phyloP scores from a whole-genome alignment of 306 rosid species.

The Fragaria vesca region DNA sequence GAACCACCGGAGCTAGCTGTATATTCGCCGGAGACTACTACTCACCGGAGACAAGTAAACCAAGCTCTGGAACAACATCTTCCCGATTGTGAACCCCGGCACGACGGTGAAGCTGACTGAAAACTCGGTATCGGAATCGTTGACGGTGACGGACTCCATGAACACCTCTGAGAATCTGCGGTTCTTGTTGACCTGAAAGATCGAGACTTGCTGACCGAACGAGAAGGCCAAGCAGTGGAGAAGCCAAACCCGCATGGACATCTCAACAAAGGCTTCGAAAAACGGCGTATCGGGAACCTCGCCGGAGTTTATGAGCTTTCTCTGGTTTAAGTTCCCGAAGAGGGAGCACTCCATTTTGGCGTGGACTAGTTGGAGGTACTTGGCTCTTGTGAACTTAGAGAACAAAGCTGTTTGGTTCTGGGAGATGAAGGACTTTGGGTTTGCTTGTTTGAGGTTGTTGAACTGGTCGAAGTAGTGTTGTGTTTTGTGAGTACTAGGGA shows the following conservation, averaged over 20 bases:
- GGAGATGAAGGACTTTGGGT: conserved; percentile 40
- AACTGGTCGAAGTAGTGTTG: conserved; percentile 47
- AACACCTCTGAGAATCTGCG: conserved; percentile 85
- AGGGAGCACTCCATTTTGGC: conserved; percentile 96
- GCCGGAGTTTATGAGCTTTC: conserved; percentile 67
- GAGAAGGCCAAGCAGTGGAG: conserved; percentile 74
- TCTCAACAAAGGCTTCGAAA: conserved; percentile 70
- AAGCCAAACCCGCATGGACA: conserved; percentile 77
- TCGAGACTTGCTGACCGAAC: conserved; percentile 43
- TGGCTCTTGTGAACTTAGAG: conserved; percentile 51
- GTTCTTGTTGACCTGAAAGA: conserved; percentile 68
- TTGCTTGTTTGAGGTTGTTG: conserved; percentile 49
- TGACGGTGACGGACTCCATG: conserved; percentile 67
- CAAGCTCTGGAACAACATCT: conserved; percentile 69
- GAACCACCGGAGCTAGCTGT: neutral
- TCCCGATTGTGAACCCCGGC: conserved; percentile 79
- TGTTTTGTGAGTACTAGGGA: conserved; percentile 3
- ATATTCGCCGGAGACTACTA: conserved; percentile 8
- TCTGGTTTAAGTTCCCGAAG: conserved; percentile 79
- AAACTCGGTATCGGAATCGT: conserved; percentile 31
- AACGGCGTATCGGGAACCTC: conserved; percentile 76
- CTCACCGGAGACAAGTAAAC: conserved; percentile 53
- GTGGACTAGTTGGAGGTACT: conserved; percentile 71
- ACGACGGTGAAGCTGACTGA: conserved; percentile 78
- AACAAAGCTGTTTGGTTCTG: conserved; percentile 59